Base-by-base conservation (phyloP, 805 yeast genomes). In the Wickerhamiella vanderwaltii region DNA sequence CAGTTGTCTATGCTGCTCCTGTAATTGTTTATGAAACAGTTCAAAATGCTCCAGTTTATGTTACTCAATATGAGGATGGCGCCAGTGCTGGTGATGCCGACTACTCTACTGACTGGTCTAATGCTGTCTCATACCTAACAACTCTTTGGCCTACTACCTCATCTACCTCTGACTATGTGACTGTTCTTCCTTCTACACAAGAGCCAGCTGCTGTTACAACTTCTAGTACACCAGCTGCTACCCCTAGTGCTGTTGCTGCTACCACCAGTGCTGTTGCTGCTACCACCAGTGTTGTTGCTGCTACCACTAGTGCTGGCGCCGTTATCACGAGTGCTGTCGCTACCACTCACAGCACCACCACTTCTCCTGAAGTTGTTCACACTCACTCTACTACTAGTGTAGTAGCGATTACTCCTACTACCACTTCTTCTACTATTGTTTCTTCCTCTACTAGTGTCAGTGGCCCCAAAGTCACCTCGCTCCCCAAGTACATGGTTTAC, bases 401-500 rank as follows among this genome's bases (percentile, higher is more conserved):
- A 16, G 47, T 59, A 17, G 44, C 57, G 20, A 25, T 59, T 22
- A 46, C 60, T 37, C 43, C 53, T 38, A 47, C 47, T 29, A 46
- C 60, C 16, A 46, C 58, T 17, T 46, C 63, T 18, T 45, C 55
- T 20, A 33, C 54, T 12, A 29, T 60, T 20, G 39, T 59, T 20
- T 23, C 50, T 35, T 39, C 61, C 25, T 29, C 52, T 13, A 28
- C 49, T 11, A 35, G 52, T 16, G 39, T 39, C 35, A 32, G 43
- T 43, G 48, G 43, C 49, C 43, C 51, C 44, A 39, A 43, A 51
- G 46, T 43, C 26, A 43, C 48, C 9, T 31, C 43, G n/a, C 29
- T 47, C 17, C 63, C 62, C 31, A 47, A 55, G 29, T 56, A 56
- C 17, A 52, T 61, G 25, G 59, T 63, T 12, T 62, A 62, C 51